phyloP scores from a whole-genome alignment of 1,284 basidiomycete species.

The Grifola frondosa region DNA sequence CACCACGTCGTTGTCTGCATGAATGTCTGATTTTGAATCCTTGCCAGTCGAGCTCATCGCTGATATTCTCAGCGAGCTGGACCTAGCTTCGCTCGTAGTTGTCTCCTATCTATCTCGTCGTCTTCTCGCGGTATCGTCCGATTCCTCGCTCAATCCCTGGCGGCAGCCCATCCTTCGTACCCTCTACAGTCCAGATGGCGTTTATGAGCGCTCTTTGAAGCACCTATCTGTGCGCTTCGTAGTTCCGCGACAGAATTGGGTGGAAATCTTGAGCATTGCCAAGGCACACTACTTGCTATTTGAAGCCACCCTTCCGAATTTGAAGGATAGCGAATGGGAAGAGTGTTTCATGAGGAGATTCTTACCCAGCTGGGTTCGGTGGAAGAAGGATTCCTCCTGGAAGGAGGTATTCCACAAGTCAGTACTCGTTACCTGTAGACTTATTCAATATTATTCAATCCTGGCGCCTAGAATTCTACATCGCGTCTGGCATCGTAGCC shows the following conservation, averaged over 20 bases:
- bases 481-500: slow-evolving; percentile 64
- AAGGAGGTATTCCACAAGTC: slow-evolving; percentile 63
- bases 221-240: slow-evolving; percentile 58
- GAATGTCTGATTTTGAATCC: slow-evolving; percentile 39
- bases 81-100: slow-evolving; percentile 55
- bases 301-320: slow-evolving; percentile 63
- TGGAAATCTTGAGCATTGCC: slow-evolving; percentile 65
- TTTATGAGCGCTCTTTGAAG: slow-evolving; percentile 51
- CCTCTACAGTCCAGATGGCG: slow-evolving; percentile 37
- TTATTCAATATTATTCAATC: background rate
- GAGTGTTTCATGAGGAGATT: slow-evolving; percentile 68
- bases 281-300: slow-evolving; percentile 60
- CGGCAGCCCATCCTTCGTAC: slow-evolving; percentile 61
- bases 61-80: slow-evolving; percentile 67
- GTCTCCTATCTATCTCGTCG: slow-evolving; percentile 59
- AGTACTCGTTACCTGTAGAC: slow-evolving; percentile 17
- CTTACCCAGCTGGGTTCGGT: slow-evolving; percentile 67
- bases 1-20: slow-evolving; percentile 1
- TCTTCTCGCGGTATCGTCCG: slow-evolving; percentile 55
- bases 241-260: slow-evolving; percentile 73
- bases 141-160: slow-evolving; percentile 71
- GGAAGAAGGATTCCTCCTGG: slow-evolving; percentile 63
- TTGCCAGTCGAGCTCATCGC: slow-evolving; percentile 74
- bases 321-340: slow-evolving; percentile 65
- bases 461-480: slow-evolving; percentile 47